Base-by-base conservation (phyloP, 2,329 filamentous ascomycete species). In the Hirsutella minnesotensis region DNA sequence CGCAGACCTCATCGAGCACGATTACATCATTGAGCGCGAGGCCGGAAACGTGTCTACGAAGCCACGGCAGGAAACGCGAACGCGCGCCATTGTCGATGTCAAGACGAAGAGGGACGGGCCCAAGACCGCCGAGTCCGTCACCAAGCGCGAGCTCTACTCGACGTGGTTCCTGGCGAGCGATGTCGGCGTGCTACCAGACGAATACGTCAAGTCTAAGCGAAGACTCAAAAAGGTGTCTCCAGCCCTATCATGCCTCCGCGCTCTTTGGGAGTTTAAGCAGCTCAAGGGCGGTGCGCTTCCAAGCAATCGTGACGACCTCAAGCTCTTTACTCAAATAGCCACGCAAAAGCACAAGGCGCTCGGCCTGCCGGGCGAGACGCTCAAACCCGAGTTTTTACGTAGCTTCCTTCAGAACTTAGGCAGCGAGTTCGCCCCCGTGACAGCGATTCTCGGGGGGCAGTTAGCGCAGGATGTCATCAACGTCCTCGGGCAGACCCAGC, bases 381-480 rank as follows among this genome's bases (percentile, higher is more conserved):
- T 88, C 24, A 70, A 70, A 19, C 75, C 81, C 2, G 77, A 87
- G 21, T 83, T 94, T 52, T 67, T 96, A 21, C 77, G 86, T 44
- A 81, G 73, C 54, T 98, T 98, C 64, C 61, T 96, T 34, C 84
- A 92, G 62, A 94, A 94, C 52, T 70, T 95, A 5, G 83, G 81
- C 43, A 79, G 79, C 54, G 90, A 96, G 64, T 68, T 96, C 33
- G 81, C 85, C 12, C 88, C 92, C 8, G 86, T 94, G 9, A 82
- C 86, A 0, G 89, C 92, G 2, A 86, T 95, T 45, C 69, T 98
- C 10, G 92, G 92, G 39, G 92, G 89, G 9, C 80, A 89, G 60
- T 73, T 98, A 15, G 87, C 90, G 1, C 92, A 98, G 64, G 92
- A 98, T 58, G 88, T 95, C 41, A 96, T 98, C 65, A 96, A 96